Base-by-base conservation (phyloP, 177 flowering plant species). In the Vitis hybrid region DNA sequence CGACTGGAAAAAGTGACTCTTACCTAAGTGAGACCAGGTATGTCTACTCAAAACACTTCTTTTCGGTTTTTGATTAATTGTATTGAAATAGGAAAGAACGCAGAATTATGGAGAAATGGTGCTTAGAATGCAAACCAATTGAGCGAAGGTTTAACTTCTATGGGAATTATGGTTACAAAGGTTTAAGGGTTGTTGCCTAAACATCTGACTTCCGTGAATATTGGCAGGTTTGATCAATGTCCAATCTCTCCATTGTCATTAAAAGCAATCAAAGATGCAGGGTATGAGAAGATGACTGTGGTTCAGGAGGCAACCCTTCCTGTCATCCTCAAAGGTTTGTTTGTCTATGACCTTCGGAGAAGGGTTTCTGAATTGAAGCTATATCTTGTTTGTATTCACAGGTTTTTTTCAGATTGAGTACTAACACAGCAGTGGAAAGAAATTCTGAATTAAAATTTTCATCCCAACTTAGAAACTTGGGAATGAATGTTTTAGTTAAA, bases 271-370 rank as follows among this genome's bases (percentile, higher is more conserved):
- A 92, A 87, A 82, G 94, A 87, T 83, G 97, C 87, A 74, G 99
- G 99, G 20, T 96, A 85, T 81, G 97, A 92, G 81, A 92, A 79
- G 75, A 94, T 96, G 98, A 96, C 98, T 59, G 67, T 92, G 67
- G 99, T 94, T 59, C 99, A 96, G 75, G 99, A 81, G 71, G 98
- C 97, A 71, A 92, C 98, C 49, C 90, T 96, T 69, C 99, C 99
- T 51, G 74, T 88, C 63, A 94, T 96, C 72, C 93, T 96, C 39
- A 92, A 85, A 90, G 98, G 99, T 96, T 71, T 34, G 53, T 74
- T 68, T 69, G 58, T 68, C 58, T 64, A 34, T 22, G 48, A 59
- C 10, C 26, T n/a, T 63, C 26, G 16, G 50, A 1, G 56, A n/a
- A 39, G 26, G 10, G 3, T 7, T 26, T 39, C 26, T 53, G 29